Percentiles rank a stretch among this genome's conserved stretches.
Conservation (phyloP, 2,329 filamentous ascomycete species). For the Colletotrichum melonis region DNA sequence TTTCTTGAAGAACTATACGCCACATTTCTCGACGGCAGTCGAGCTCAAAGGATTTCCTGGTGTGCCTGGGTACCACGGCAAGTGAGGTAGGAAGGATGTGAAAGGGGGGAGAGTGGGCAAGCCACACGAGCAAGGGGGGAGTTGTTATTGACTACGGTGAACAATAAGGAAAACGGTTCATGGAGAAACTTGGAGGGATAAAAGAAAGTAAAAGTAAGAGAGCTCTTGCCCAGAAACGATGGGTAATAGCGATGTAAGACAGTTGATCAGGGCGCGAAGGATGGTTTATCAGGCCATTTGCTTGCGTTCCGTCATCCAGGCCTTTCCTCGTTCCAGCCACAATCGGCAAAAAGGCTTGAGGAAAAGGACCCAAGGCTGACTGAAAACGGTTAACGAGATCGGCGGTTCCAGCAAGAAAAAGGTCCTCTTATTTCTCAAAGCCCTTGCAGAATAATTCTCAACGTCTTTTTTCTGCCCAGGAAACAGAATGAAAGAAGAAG, state of each 20-base stretch:
- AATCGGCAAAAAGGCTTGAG: neutral
- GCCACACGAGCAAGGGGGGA: neutral
- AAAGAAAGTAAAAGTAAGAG: no score
- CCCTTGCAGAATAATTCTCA: conserved; percentile 14
- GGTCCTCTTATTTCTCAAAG: neutral
- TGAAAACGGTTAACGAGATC: conserved; percentile 23
- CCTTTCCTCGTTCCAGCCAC: neutral
- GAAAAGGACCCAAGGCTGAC: neutral
- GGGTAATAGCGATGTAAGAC: neutral
- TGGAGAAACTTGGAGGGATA: neutral
- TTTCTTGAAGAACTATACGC: neutral
- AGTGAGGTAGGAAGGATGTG: neutral
- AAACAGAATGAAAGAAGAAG: neutral
- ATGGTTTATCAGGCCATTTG: neutral
- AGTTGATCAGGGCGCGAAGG: neutral
- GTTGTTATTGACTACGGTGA: neutral
- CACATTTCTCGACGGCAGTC: neutral
- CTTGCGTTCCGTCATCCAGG: conserved; percentile 7
- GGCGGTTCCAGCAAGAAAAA: neutral
- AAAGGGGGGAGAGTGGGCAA: neutral
- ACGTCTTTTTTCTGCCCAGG: neutral
- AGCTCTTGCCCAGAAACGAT: neutral
- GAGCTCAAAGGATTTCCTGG: neutral
- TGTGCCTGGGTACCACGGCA: neutral
- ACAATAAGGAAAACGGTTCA: conserved; percentile 17